Conservation (phyloP, 2,329 filamentous ascomycete species). For the Lasiodiplodia sp. region DNA sequence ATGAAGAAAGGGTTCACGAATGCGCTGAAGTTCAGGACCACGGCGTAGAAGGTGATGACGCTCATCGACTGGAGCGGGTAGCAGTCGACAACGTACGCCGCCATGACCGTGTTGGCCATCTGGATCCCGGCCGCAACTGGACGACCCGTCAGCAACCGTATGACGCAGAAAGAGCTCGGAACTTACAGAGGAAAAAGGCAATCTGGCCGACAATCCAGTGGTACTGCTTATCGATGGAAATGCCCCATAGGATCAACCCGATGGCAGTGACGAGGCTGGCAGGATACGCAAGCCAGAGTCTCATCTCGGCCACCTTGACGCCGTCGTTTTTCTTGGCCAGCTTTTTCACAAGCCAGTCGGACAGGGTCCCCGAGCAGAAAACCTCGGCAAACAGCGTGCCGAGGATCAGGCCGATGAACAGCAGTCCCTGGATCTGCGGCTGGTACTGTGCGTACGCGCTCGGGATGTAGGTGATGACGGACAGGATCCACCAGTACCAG, state of each 20-base stretch:
- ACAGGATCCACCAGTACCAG: conserved; percentile 66
- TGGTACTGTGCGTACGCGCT: conserved; percentile 59
- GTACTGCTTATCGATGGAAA: conserved; percentile 60
- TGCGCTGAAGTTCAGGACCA: conserved; percentile 50
- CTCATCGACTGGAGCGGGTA: conserved; percentile 62
- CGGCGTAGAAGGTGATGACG: conserved; percentile 36
- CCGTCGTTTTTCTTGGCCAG: conserved; percentile 55
- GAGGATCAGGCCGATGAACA: conserved; percentile 62
- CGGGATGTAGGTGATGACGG: conserved; percentile 61
- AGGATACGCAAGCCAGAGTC: conserved; percentile 64
- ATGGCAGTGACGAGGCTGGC: conserved; percentile 57
- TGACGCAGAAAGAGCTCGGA: neutral
- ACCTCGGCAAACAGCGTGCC: conserved; percentile 61
- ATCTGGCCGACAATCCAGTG: conserved; percentile 66
- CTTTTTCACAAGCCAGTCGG: conserved; percentile 58
- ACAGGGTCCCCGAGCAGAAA: conserved; percentile 60
- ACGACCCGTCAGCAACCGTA: neutral
- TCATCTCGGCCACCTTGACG: conserved; percentile 60
- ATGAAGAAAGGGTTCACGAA: conserved; percentile 40
- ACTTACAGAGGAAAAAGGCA: conserved; percentile 62
- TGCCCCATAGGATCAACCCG: conserved; percentile 62
- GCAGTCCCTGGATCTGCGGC: conserved; percentile 59
- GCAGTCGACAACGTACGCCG: conserved; percentile 62
- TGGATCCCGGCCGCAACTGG: conserved; percentile 63
- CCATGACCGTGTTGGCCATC: conserved; percentile 62